Percentiles rank a stretch among this genome's conserved stretches.
Conservation (phyloP, 331 rosid species). For the Cucumis variabilis region DNA sequence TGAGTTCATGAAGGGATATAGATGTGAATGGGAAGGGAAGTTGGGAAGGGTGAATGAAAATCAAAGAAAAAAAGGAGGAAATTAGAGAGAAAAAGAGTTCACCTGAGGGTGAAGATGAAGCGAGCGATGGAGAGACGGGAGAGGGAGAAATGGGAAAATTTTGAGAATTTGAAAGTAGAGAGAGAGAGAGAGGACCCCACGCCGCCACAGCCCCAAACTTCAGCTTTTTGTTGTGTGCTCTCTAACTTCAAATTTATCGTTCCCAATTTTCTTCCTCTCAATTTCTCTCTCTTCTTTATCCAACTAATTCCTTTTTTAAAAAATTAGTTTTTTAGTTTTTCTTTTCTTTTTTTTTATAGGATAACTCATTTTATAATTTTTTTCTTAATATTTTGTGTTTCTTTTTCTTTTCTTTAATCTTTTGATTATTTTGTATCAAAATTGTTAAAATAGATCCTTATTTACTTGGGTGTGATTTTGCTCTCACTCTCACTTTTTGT, state of each 20-base stretch:
- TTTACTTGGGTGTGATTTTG: too few relatives aligned
- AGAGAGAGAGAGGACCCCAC: slow-evolving; percentile 26
- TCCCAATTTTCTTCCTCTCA: background rate
- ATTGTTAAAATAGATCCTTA: too few relatives aligned
- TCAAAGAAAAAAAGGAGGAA: background rate
- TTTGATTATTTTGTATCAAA: too few relatives aligned
- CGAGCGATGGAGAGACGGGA: background rate
- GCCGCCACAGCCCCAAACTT: slow-evolving; percentile 23
- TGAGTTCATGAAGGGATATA: background rate
- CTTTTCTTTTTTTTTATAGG: too few relatives aligned
- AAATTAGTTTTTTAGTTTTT: too few relatives aligned
- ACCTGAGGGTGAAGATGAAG: background rate
- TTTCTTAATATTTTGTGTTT: too few relatives aligned
- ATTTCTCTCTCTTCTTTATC: slow-evolving; percentile 13
- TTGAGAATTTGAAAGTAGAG: slow-evolving; percentile 24
- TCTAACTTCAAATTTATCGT: background rate
- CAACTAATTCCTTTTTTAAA: background rate
- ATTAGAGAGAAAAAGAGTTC: background rate
- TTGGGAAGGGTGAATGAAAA: background rate
- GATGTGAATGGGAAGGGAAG: background rate
- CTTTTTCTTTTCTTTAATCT: too few relatives aligned
- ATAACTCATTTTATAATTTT: too few relatives aligned
- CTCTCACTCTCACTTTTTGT: too few relatives aligned
- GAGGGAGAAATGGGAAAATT: slow-evolving; percentile 22
- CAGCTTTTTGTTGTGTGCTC: background rate